Conservation (phyloP, 768 basidiomycete species). For the Tricholoma terreum region DNA sequence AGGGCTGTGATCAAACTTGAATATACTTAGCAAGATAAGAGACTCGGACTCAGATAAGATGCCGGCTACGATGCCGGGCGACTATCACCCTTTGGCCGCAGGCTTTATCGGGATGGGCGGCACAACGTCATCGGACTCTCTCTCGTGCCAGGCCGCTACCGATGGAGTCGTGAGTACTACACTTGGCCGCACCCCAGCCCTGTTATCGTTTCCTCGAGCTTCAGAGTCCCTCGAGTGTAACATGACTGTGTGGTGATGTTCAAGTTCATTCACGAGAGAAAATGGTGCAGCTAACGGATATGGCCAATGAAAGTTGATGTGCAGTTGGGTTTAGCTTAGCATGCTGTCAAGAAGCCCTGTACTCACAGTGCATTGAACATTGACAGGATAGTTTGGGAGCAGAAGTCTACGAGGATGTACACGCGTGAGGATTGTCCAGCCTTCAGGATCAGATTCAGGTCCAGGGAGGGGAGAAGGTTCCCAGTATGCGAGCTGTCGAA, state of each 20-base stretch:
- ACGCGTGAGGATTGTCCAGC: conserved; percentile 29
- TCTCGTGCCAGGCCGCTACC: no score
- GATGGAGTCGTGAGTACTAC: no score
- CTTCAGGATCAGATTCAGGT: conserved; percentile 32
- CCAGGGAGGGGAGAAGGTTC: conserved; percentile 26
- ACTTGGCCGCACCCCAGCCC: no score
- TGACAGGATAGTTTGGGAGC: conserved; percentile 3
- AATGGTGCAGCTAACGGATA: not conserved
- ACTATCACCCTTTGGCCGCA: no score
- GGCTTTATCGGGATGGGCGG: no score
- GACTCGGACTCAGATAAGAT: no score
- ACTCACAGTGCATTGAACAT: not conserved
- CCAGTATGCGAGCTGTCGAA: conserved; percentile 33
- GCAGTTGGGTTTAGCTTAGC: not conserved
- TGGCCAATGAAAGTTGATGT: not conserved
- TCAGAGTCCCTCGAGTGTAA: conserved; percentile 49
- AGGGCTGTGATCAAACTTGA: no score
- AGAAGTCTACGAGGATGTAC: conserved; percentile 19
- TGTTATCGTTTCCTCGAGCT: no score
- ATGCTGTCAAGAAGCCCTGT: not conserved
- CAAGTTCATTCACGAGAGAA: not conserved
- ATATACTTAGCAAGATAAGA: no score
- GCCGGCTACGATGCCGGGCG: no score
- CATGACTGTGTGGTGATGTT: conserved; percentile 28
- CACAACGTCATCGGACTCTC: no score